Evolutionary conservation across 805 yeast species (phyloP).

Genomic region (Naumovozyma dairenensis): DNA sequence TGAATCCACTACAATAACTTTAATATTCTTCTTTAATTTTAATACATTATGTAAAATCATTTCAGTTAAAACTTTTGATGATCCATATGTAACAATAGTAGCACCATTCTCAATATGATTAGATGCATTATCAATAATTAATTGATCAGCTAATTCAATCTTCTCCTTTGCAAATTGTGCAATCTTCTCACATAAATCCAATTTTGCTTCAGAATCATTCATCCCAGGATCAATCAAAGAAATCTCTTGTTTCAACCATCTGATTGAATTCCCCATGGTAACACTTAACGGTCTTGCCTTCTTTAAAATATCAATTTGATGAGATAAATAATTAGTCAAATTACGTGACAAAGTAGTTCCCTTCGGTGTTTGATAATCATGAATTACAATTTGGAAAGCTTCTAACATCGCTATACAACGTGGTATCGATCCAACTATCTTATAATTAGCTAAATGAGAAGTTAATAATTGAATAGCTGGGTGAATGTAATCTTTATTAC

Average conservation of each 20-base stretch:
- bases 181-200: conserved; percentile 51
- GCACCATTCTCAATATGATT: conserved; percentile 65
- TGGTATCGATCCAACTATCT: conserved; percentile 81
- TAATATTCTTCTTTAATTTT: conserved; percentile 54
- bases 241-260: conserved; percentile 94
- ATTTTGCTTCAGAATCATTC: conserved; percentile 49
- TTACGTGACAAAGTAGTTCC: conserved; percentile 81
- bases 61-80: conserved; percentile 72
- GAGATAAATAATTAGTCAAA: conserved; percentile 76
- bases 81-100: conserved; percentile 79
- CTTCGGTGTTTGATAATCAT: conserved; percentile 74
- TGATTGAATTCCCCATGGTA: conserved; percentile 94
- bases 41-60: conserved; percentile 61
- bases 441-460: conserved; percentile 70
- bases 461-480: conserved; percentile 75
- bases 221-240: conserved; percentile 69
- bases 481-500: conserved; percentile 53
- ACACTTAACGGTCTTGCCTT: conserved; percentile 85
- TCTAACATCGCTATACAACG: conserved; percentile 78
- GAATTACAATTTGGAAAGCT: conserved; percentile 72
- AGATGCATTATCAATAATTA: conserved; percentile 74
- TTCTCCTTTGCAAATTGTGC: conserved; percentile 78
- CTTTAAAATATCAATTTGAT: conserved; percentile 86
- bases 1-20: conserved; percentile 82
- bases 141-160: conserved; percentile 69